A percentile compares a stretch with the other conserved stretches of the same genome.
phyloP scores from a whole-genome alignment of 2,329 filamentous ascomycete genomes.

The Aspergillus glaucus region DNA sequence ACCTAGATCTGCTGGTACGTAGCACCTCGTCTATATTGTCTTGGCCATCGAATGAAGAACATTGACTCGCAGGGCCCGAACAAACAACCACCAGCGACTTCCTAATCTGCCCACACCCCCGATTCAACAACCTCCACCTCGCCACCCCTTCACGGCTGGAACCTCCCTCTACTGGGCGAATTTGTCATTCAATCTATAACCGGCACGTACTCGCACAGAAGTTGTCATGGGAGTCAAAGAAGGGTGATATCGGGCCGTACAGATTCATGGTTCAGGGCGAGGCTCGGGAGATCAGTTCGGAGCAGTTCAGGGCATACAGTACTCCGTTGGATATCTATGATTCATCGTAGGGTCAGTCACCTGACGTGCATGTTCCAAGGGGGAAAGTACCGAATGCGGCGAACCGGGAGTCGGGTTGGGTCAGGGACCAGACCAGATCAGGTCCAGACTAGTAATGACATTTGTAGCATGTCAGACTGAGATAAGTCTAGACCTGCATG shows the following conservation, averaged over 20 bases:
- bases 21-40: not conserved
- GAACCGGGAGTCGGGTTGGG: too few species aligned
- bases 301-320: too few species aligned
- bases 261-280: not conserved
- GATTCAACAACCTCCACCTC: not conserved
- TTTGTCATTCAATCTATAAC: not conserved
- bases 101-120: not conserved
- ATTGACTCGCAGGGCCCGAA: not conserved
- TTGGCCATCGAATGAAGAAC: not conserved
- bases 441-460: too few species aligned
- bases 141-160: not conserved
- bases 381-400: too few species aligned
- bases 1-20: not conserved
- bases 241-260: not conserved
- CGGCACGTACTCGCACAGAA: not conserved
- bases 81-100: not conserved
- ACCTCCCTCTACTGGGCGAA: not conserved
- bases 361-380: too few species aligned
- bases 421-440: too few species aligned
- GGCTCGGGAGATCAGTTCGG: not conserved
- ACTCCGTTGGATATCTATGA: too few species aligned
- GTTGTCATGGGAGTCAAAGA: not conserved
- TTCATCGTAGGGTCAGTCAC: too few species aligned
- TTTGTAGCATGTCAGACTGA: too few species aligned
- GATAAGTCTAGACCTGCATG: too few species aligned